phyloP scores from a whole-genome alignment of 1,284 basidiomycete species.

The Microbotryomycetes sp. region DNA sequence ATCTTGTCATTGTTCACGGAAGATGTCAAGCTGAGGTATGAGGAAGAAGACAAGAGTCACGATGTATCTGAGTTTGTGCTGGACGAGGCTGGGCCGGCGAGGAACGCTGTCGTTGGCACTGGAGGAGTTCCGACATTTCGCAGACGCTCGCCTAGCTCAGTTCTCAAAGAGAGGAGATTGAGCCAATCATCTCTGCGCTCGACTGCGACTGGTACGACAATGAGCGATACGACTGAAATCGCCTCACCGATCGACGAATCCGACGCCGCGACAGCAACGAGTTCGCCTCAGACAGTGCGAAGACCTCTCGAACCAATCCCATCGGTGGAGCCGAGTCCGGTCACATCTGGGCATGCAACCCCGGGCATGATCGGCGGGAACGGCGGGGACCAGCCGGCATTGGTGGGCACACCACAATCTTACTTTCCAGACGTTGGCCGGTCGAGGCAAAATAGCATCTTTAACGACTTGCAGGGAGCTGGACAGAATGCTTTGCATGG shows the following conservation, averaged over 20 bases:
- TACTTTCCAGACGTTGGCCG: background rate
- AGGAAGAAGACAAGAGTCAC: conserved; percentile 38
- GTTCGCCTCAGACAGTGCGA: background rate
- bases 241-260: background rate
- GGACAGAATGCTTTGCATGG: background rate
- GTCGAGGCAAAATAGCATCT: background rate
- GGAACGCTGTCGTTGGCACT: background rate
- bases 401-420: background rate
- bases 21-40: conserved; percentile 88
- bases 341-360: background rate
- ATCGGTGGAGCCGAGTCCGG: background rate
- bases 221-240: background rate
- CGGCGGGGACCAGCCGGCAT: background rate
- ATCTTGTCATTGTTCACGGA: conserved; percentile 95
- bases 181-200: background rate
- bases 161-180: background rate
- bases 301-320: background rate
- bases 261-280: background rate
- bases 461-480: background rate
- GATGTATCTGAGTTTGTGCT: background rate
- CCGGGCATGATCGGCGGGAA: background rate
- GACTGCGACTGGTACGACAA: background rate
- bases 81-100: background rate
- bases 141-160: background rate
- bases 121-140: background rate